Percentiles rank a stretch among this genome's conserved stretches.
Conservation (phyloP, 345 rosid species). For the Dovyalis caffra region DNA sequence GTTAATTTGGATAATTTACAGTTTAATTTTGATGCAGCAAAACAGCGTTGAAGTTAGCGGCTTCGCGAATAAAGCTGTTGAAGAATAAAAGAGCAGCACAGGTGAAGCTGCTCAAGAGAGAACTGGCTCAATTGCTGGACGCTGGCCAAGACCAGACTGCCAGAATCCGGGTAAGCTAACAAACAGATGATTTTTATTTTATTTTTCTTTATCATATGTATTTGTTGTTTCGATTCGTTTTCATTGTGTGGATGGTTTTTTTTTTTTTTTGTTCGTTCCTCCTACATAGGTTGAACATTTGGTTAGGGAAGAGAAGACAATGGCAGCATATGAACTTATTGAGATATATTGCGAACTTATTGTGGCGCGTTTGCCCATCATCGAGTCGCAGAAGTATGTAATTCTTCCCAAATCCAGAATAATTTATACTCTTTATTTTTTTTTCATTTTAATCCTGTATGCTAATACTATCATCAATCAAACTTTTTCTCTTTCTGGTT, state of each 20-base stretch:
- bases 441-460: background rate
- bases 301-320: constrained; percentile 83
- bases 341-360: constrained; percentile 79
- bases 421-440: background rate
- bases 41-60: constrained; percentile 65
- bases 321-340: constrained; percentile 78
- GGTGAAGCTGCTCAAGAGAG: constrained; percentile 71
- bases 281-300: constrained; percentile 83
- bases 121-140: constrained; percentile 72
- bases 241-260: background rate
- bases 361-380: constrained; percentile 67
- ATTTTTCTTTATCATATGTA: background rate
- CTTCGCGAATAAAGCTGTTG: constrained; percentile 70
- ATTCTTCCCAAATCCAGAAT: background rate
- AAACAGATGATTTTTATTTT: background rate
- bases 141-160: constrained; percentile 84
- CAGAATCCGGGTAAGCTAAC: constrained; percentile 58
- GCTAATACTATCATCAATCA: background rate
- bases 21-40: constrained; percentile 48
- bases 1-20: background rate
- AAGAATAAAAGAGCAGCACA: constrained; percentile 68
- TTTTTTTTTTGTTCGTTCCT: background rate
- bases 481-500: background rate
- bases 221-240: background rate
- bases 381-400: constrained; percentile 84